Percentiles rank a stretch among this genome's conserved stretches.
Conservation (phyloP, 176 grass and related monocot species). For the Saccharum spontaneum region DNA sequence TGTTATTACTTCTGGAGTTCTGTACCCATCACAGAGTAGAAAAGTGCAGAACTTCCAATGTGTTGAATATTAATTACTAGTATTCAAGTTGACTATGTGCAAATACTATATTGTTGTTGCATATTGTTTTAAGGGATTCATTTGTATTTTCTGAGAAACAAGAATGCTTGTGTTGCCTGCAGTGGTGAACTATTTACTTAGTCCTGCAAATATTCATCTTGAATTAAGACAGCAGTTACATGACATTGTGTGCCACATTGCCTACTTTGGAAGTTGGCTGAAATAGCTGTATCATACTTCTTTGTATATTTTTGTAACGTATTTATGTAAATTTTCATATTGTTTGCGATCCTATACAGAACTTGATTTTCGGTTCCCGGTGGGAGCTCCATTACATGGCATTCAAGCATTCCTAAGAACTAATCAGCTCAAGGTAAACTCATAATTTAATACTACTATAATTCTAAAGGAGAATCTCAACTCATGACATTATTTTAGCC, state of each 20-base stretch:
- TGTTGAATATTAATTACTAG: not conserved
- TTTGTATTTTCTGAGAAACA: not conserved
- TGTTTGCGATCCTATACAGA: slow-evolving; percentile 48
- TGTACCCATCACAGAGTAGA: not conserved
- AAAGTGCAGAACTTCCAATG: not conserved
- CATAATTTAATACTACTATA: not conserved
- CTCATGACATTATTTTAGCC: not conserved
- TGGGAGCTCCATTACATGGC: slow-evolving; percentile 94
- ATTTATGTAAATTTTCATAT: not conserved
- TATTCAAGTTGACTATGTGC: not conserved
- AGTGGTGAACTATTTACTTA: not conserved
- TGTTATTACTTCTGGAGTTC: not conserved
- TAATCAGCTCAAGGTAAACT: slow-evolving; percentile 84
- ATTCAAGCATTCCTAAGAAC: slow-evolving; percentile 92
- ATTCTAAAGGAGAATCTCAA: slow-evolving; percentile 1
- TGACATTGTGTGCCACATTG: not conserved
- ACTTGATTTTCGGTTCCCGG: slow-evolving; percentile 94
- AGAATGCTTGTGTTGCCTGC: not conserved
- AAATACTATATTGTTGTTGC: not conserved
- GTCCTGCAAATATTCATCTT: not conserved
- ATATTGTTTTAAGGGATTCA: not conserved
- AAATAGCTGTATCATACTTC: not conserved
- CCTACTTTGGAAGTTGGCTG: not conserved
- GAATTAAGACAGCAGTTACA: not conserved
- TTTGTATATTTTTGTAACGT: not conserved